Base-by-base conservation (phyloP, 768 basidiomycete genomes). In the Suillus brevipes region DNA sequence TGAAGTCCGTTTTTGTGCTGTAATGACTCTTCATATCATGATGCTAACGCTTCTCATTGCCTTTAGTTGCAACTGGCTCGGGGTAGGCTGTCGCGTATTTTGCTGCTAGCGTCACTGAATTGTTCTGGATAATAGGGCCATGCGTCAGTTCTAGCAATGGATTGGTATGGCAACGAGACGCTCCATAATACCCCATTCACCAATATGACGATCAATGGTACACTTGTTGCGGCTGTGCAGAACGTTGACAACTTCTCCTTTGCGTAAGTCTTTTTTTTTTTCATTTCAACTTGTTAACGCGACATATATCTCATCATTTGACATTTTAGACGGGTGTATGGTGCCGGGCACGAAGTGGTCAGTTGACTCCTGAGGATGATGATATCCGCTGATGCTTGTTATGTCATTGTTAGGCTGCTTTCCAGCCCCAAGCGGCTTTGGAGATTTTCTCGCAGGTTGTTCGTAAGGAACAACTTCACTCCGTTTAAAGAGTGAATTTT, bases 261-360 rank as follows among this genome's bases (percentile, higher is more conserved):
- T 72, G 89, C 87, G 87, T 88, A 64, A 69, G 87, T 82, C 20
- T 28, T 10, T 62, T 14, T 62, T 14, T 28, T 40, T 47, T 52
- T 18, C 7, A 16, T 52, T 8, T 31, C 9, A 10, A 1, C 16
- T 47, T 42, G 5, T 25, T 16, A 8, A 25, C 25, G 13, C 28
- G 6, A 38, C 7, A 47, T 2, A 25, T 45, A 49, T 50, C 45
- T 58, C 36, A 61, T 37, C 18, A 47, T 34, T 12, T 25, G 18
- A 34, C 62, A 23, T 18, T 13, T 34, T 43, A 87, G 87, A 66
- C 79, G 86, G 13, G 81, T 90, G 0, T 89, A 78, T 70, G 79
- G 72, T 65, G 76, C 87, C 7, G 88, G 88, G 10, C 89, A 89
- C 68, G 84, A 87, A 81, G 82, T 88, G 69, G 88, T 88, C 64